Percentiles rank a stretch among this genome's conserved stretches.
Evolutionary conservation across 495 filamentous ascomycete genomes (phyloP).

Genomic region (Daldinia grandis): DNA sequence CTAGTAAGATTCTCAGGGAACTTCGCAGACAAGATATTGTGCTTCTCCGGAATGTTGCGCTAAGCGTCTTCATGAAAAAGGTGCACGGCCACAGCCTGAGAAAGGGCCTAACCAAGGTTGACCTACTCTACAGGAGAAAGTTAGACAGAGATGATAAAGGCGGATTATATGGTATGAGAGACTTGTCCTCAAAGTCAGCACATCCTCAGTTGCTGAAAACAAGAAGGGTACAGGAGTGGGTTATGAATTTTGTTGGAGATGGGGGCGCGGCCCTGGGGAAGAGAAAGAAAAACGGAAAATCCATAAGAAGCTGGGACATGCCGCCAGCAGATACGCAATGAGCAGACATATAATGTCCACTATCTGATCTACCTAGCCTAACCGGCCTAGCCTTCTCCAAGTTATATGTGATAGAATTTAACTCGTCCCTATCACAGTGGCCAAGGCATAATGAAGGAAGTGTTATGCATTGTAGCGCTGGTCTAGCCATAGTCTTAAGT

Average conservation of each 20-base stretch:
- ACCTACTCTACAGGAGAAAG: slow-evolving; percentile 67
- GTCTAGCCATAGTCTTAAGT: not conserved
- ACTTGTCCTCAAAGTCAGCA: slow-evolving; percentile 46
- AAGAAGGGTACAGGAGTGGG: slow-evolving; percentile 75
- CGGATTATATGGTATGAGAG: slow-evolving; percentile 52
- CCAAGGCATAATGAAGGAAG: not conserved
- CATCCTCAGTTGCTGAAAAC: slow-evolving; percentile 70
- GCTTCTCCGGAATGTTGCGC: slow-evolving; percentile 77
- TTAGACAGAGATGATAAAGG: slow-evolving; percentile 54
- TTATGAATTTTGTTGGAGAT: slow-evolving; percentile 71
- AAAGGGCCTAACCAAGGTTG: slow-evolving; percentile 72
- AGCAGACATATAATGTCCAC: not conserved
- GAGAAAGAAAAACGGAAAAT: slow-evolving; percentile 36
- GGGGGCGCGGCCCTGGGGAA: slow-evolving; percentile 40
- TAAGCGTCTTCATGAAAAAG: slow-evolving; percentile 72
- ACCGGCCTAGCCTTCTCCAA: not conserved
- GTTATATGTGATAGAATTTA: not conserved
- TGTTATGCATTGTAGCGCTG: not conserved
- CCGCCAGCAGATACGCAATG: slow-evolving; percentile 43
- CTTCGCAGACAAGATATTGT: slow-evolving; percentile 77
- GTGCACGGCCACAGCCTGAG: slow-evolving; percentile 82
- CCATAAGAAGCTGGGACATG: slow-evolving; percentile 43
- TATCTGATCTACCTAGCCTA: not conserved
- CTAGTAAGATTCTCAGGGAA: slow-evolving; percentile 56
- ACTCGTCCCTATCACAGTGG: not conserved